Percentiles rank a stretch among this genome's conserved stretches.
Conservation (phyloP, 768 basidiomycete genomes). For the Tylopilus plumbeoviolaceoides region DNA sequence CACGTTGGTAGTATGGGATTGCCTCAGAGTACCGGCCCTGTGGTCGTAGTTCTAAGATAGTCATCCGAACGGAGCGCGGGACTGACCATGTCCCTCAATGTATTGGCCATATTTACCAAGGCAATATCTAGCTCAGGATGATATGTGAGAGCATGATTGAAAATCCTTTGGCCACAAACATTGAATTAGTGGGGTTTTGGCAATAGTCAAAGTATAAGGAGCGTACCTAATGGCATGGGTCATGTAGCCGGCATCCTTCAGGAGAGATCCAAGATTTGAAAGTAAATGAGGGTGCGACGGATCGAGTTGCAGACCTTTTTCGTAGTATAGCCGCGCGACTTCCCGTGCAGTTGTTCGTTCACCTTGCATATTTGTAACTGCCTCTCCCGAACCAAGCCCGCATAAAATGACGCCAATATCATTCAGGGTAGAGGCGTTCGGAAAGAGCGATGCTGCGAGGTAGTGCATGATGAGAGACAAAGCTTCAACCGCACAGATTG, state of each 20-base stretch:
- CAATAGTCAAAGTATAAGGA: not conserved
- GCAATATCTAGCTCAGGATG: conserved; percentile 50
- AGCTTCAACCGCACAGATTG: conserved; percentile 33
- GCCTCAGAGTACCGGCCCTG: conserved; percentile 42
- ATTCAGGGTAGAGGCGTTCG: conserved; percentile 45
- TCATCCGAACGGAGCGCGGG: not conserved
- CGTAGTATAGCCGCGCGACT: conserved; percentile 43
- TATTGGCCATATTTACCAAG: conserved; percentile 49
- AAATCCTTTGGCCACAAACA: conserved; percentile 28
- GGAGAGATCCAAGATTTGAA: conserved; percentile 47
- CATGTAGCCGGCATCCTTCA: conserved; percentile 45
- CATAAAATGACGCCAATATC: conserved; percentile 49
- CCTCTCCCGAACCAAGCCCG: conserved; percentile 25
- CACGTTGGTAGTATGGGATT: conserved; percentile 43
- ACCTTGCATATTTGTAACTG: conserved; percentile 17
- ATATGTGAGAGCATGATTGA: conserved; percentile 35
- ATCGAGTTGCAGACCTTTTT: conserved; percentile 41
- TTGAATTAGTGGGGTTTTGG: conserved; percentile 3
- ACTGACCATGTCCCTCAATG: conserved; percentile 44
- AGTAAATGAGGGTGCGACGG: conserved; percentile 46
- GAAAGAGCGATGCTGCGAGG: conserved; percentile 41
- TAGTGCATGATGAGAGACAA: conserved; percentile 46
- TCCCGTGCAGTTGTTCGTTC: conserved; percentile 27
- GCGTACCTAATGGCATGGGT: conserved; percentile 40
- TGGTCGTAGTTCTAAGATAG: not conserved